These are phyloP conservation scores for Coniochaeta pulveracea DNA, from an alignment of 2,329 filamentous ascomycete species.

Conservation along the genomic window DNA sequence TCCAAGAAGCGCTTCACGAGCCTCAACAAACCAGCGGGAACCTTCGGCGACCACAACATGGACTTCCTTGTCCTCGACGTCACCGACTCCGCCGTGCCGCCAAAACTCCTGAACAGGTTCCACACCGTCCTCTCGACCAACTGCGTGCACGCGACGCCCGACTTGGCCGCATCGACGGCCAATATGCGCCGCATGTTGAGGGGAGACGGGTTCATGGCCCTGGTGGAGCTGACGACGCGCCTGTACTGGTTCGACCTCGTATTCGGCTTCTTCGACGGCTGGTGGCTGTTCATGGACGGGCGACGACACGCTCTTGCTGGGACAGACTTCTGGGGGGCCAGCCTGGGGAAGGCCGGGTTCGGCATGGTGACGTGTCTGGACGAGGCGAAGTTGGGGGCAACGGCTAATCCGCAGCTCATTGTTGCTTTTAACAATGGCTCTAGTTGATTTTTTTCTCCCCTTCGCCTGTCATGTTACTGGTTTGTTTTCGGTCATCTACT, in stretches of 20 bases:
- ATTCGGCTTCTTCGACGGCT: slow-evolving; percentile 22
- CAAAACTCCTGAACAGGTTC: slow-evolving; percentile 10
- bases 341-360: not conserved
- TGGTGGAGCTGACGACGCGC: slow-evolving; percentile 18
- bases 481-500: no score
- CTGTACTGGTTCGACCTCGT: slow-evolving; percentile 19
- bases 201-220: slow-evolving; percentile 16
- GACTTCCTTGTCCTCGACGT: slow-evolving; percentile 12
- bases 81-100: not conserved
- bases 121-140: slow-evolving; percentile 23
- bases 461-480: no score
- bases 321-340: not conserved
- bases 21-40: slow-evolving; percentile 11
- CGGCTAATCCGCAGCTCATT: not conserved
- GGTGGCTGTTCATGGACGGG: slow-evolving; percentile 21
- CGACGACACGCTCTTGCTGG: not conserved
- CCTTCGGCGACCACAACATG: slow-evolving; percentile 17
- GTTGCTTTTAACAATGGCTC: not conserved
- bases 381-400: not conserved
- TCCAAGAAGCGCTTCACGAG: slow-evolving; percentile 14
- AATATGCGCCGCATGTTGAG: slow-evolving; percentile 17
- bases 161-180: slow-evolving; percentile 10
- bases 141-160: slow-evolving; percentile 22
- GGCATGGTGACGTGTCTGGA: not conserved
- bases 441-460: no score